Base-by-base conservation (phyloP, 2,329 filamentous ascomycete species). In the Xylariales sp. region DNA sequence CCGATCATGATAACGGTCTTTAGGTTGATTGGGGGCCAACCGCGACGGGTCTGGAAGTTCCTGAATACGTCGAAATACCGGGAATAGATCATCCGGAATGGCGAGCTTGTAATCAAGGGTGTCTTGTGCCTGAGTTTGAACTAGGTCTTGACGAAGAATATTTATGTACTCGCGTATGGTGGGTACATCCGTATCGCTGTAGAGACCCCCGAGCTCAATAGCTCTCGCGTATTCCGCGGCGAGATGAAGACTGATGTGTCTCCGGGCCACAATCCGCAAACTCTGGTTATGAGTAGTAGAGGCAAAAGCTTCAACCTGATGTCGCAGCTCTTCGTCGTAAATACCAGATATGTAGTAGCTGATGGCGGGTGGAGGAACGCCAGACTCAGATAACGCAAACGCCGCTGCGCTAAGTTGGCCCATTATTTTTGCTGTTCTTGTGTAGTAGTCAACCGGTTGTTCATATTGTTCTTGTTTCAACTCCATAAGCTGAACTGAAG, bases 231-330 rank as follows among this genome's bases (percentile, higher is more conserved):
- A 74, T 33, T 81, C 74, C 16, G 57, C 52, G 5, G 70, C 75
- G 19, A 83, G 65, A 47, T 81, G 72, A 13, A 81, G 53, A 34
- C 64, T 66, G 51, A 74, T 74, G 55, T 83, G 78, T 24, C 61
- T 63, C 38, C 65, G 65, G 3, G 66, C 63, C 5, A 75, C 55
- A 3, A 62, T 62, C 14, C 58, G 59, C 13, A 81, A 50, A 11
- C 49, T 58, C 4, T 50, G 45, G 12, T 40, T 38, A 7, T 44
- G 46, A 13, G 49, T 45, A 1, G 45, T 41, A n/a, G 44, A 27
- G 10, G 50, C 45, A 40, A 67, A 70, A 1, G 47, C 44, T 10
- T 50, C 49, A 3, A 81, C 54, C 13, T 59, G 50, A 6, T 62
- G 55, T n/a, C 70, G 68, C 23, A 78, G 61, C 2, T 66, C 54